Base-by-base conservation (phyloP, 768 basidiomycete genomes). In the Mycena vulgaris region DNA sequence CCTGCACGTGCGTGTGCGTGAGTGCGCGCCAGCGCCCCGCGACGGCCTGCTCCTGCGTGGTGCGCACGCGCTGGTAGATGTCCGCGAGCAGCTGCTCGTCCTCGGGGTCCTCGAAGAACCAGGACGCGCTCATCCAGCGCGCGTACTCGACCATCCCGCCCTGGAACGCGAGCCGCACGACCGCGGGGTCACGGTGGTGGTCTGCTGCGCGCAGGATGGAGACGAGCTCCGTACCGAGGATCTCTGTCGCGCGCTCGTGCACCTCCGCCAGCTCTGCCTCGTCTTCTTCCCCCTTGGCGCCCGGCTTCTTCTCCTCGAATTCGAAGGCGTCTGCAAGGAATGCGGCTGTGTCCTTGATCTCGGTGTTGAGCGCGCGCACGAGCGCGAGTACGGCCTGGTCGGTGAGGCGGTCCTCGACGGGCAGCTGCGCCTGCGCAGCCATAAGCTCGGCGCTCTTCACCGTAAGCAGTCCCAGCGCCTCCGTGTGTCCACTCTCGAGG, bases 1-100 rank as follows among this genome's bases (percentile, higher is more conserved):
- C 79, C 65, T 81, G 81, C 23, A 85, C 82, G 60, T 89, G 86
- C 30, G 80, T 78, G 57, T 86, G 81, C 30, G 89, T 90, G 70
- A 90, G 69, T 28, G 88, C 84, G 65, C 89, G 84, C 89, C 89
- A 90, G 30, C 85, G 81, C 56, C 88, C 89, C 19, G 88, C 84
- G 31, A 87, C 83, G 1, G 85, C 81, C 76, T 88, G 88, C 30
- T 83, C 81, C 74, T 89, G 89, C 88, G 60, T 8, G 25, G 17
- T 79, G 28, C 84, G 81, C 25, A 89, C 82, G 66, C 77, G 79
- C 42, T 74, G 74, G 75, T 86, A 85, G 47, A 86, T 84, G 75
- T 82, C 81, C 30, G 75, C 85, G 71, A 80, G 81, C 72, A 87
- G 77, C 66, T 81, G 82, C 60, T 86, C 86, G 64, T 83, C 83